Base-by-base conservation (phyloP, 2,329 filamentous ascomycete genomes). In the Cercospora sojina region DNA sequence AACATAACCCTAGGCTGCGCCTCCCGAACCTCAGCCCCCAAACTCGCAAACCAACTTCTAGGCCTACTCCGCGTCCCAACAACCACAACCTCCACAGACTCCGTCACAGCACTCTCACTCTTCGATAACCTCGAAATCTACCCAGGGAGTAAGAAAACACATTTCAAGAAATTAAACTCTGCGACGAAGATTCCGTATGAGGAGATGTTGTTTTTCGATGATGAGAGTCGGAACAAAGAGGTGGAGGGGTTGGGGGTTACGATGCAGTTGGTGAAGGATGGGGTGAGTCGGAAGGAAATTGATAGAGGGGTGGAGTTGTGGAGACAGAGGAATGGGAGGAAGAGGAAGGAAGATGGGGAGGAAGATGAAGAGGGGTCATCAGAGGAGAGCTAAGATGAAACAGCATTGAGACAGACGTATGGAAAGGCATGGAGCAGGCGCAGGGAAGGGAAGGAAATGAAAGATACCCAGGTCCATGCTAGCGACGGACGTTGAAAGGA, bases 201-300 rank as follows among this genome's bases (percentile, higher is more conserved):
- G 70, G 92, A 97, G 57, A 96, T 98, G 90, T 78, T 98, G 35
- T 98, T 98, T 79, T 98, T 98, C 72, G 94, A 98, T 73, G 94
- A 98, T 73, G 94, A 98, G 85, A 84, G 85, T 61, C 82, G 94
- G 67, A 98, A 98, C 76, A 84, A 87, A 65, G 93, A 97, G 76
- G 94, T 96, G 0, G 87, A 90, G 79, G 82, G 85, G 55, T 74
- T 97, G 59, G 93, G 93, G 0, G 90, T 96, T 3, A 91, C 90
- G 0, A 96, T 98, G 87, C 88, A 88, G 75, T 80, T 97, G 59
- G 90, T 98, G 0, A 82, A 86, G 64, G 90, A 96, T 76, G 93
- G 93, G 0, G 87, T 97, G 62, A 89, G 86, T 2, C 89, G 87
- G 80, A 83, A 83, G 0, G 93, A 95, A 81, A 81, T 97, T 20